Evolutionary conservation across 2,329 filamentous ascomycete species (phyloP), one percentile per base, ranked within the genome.

Genomic region (Bipolaris bicolor): DNA sequence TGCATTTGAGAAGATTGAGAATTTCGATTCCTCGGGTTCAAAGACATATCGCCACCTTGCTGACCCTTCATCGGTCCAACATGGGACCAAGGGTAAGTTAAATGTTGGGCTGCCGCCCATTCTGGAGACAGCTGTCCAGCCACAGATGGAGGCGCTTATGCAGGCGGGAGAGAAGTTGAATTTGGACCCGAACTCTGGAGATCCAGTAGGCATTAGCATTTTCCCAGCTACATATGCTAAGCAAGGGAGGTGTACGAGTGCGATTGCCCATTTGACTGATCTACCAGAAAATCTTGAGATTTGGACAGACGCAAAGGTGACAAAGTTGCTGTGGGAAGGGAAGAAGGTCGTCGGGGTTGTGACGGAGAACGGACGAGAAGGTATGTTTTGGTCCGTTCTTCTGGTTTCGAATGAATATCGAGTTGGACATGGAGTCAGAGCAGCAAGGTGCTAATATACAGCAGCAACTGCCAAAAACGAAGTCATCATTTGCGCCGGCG

Each of bases 101-200:
- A 68, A 68, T 40, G 61, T 75, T 0, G 63, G 64, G 10, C 37
- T 76, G 58, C 85, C 85, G 1, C 81, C 84, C 50, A 80, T 83
- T 55, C 71, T 86, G 4, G 84, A 84, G n/a, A 83, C 83, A 4
- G 87, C 87, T 18, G 83, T 83, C 3, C 71, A 82, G 41, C 75
- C 82, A 39, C 66, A 84, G 9, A 75, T 85, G 52, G 78, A 86
- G 49, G 86, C 85, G 0, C 80, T 86, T 70, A 71, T 81, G n/a
- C 81, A 80, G 2, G 77, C 81, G 58, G 85, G 84, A 49, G 74
- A 87, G 9, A 80, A 80, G 1, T 68, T 86, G 3, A 81, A 85
- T 51, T 76, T 80, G n/a, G 86, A 88, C 85, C 67, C 80, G 76
- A 49, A 83, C 76, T 61, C 64, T 33, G 70, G 73, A 10, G 49